Conservation (phyloP, 805 yeast genomes). For the Suhomyces xylopsoci region DNA sequence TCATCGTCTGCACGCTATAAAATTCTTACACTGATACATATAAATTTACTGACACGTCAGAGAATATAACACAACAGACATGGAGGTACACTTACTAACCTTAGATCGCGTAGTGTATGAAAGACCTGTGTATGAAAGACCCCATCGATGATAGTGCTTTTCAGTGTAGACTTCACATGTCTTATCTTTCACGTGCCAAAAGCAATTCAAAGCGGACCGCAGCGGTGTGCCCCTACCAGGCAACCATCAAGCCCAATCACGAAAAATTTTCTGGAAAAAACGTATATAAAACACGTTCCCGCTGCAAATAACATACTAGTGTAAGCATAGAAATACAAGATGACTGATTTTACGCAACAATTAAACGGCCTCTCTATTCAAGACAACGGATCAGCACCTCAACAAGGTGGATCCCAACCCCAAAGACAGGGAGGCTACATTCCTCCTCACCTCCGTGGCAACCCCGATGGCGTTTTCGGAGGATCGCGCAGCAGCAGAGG, state of each 20-base stretch:
- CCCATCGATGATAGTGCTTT: no score
- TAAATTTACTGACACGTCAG: no score
- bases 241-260: slow-evolving; percentile 3
- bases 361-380: slow-evolving; percentile 55
- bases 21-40: no score
- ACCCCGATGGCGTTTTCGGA: slow-evolving; percentile 28
- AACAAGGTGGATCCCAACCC: not conserved
- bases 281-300: slow-evolving; percentile 4
- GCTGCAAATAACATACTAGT: slow-evolving; percentile 5
- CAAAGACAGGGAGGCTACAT: slow-evolving; percentile 19
- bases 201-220: not conserved
- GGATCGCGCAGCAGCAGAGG: slow-evolving; percentile 17
- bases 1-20: no score
- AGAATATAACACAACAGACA: no score
- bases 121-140: no score
- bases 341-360: slow-evolving; percentile 59
- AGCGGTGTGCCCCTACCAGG: slow-evolving; percentile 6
- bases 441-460: slow-evolving; percentile 33
- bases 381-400: slow-evolving; percentile 22
- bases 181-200: slow-evolving; percentile 1
- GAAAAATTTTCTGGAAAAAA: slow-evolving; percentile 4
- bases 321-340: slow-evolving; percentile 24
- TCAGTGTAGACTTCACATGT: not conserved
- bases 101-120: no score
- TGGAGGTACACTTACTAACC: no score